phyloP scores from a whole-genome alignment of 345 rosid genomes.

The Gynandropsis gynandra region DNA sequence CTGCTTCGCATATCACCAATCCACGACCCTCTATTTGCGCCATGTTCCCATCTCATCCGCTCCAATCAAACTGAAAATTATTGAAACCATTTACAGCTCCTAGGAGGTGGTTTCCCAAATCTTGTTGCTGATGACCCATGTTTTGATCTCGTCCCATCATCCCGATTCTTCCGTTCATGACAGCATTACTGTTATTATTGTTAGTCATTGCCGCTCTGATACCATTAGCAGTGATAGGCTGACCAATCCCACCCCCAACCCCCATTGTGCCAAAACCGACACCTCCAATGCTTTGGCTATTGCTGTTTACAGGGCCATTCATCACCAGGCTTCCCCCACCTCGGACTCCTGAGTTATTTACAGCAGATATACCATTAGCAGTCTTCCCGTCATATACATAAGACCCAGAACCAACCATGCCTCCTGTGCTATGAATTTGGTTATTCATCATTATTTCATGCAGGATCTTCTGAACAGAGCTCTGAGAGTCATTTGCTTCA shows the following conservation, averaged over 20 bases:
- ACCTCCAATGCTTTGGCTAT: conserved; percentile 35
- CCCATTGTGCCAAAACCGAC: conserved; percentile 25
- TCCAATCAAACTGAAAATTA: conserved; percentile 86
- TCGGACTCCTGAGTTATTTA: conserved; percentile 37
- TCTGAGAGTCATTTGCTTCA: conserved; percentile 52
- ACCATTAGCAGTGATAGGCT: conserved; percentile 52
- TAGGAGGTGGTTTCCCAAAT: conserved; percentile 69
- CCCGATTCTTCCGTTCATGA: conserved; percentile 69
- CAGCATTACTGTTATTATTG: conserved; percentile 33
- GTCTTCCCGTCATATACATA: conserved; percentile 51
- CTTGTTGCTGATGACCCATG: conserved; percentile 66
- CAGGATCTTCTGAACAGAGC: conserved; percentile 81
- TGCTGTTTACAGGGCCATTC: conserved; percentile 41
- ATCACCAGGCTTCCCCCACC: conserved; percentile 27
- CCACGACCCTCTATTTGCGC: too few species aligned
- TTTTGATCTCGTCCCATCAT: conserved; percentile 58
- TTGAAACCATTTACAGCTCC: conserved; percentile 70
- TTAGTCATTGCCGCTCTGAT: conserved; percentile 55
- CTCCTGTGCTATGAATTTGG: conserved; percentile 45
- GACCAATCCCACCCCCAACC: conserved; percentile 47
- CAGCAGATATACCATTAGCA: conserved; percentile 42
- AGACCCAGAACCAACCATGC: conserved; percentile 51
- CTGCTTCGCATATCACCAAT: too few species aligned
- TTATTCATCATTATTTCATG: conserved; percentile 65
- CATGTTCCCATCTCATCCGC: conserved; percentile 10